Base-by-base conservation (phyloP, 805 yeast species). In the Saccharomycopsis fodiens region DNA sequence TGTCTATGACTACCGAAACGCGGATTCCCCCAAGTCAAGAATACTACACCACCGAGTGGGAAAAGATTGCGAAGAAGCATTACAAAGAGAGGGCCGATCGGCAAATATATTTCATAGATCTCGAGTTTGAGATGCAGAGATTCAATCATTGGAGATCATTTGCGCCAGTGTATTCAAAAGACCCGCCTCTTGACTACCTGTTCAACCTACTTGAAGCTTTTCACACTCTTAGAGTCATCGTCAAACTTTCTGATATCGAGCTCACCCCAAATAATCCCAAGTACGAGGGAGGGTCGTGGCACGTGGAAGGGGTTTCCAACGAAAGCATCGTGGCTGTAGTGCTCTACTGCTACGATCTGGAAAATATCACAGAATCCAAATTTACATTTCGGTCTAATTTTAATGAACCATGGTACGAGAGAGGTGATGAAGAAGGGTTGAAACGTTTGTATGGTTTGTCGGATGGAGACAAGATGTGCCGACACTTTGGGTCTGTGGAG, bases 251-350 rank as follows among this genome's bases (percentile, higher is more conserved):
- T 19, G 65, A 63, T 48, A 68, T 68, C 39, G 65, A 63, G 43
- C 54, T 68, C 40, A 65, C 69, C 1, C 72, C 73, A 0, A 69
- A 67, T 36, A 61, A 60, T 22, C 68, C 71, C 1, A 42, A 41
- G 2, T 68, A 68, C 43, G 44, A 52, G 2, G 73, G 73, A 2
- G 72, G 72, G 1, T 50, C 66, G 2, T 68, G 72, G 72, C 72
- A 68, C 45, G 61, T 68, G 1, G 72, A 68, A 52, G 73, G 72
- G 1, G 57, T 66, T 5, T 58, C 59, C 20, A 64, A 64, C 48
- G 73, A 68, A 51, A 64, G 65, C 46, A 68, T 68, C 36, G 64
- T 68, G 4, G 72, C 72, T 2, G 66, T 70, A 2, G 57, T 62
- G 3, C 51, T 68, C 27, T 68, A 66, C 52, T 68, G 67, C 50